Base-by-base conservation (phyloP, 1,284 basidiomycete genomes). In the Rhodotorula sp. region DNA sequence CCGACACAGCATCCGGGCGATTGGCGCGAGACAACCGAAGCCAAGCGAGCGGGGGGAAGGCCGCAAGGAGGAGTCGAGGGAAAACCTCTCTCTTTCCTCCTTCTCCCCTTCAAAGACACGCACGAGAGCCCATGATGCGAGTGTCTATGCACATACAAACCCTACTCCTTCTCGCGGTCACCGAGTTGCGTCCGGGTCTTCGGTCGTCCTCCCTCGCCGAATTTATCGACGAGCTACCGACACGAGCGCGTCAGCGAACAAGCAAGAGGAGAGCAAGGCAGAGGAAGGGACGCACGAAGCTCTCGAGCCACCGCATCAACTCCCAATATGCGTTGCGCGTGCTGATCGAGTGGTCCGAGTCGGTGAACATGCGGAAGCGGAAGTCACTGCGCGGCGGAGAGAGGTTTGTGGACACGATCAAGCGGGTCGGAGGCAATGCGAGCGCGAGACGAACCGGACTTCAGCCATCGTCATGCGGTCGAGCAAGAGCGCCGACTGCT, bases 331-430 rank as follows among this genome's bases (percentile, higher is more conserved):
- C 72, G 22, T 53, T 62, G 29, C 64, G 29, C 51, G 74, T 67
- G 53, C 51, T 55, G 63, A 76, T 74, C 34, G 67, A 69, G 46
- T 73, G 72, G 58, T 77, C 74, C 64, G 90, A 92, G 80, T 99
- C 95, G 34, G 92, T 92, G 81, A 98, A 99, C 90, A 96, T 92
- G 78, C 94, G 86, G 81, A 97, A 96, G 76, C 89, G 84, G 82
- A 90, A 98, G 51, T 61, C 48, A 2, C 72, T 73, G 66, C 17
- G 24, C 0, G 48, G n/a, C n/a, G n/a, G n/a, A n/a, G n/a, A n/a
- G n/a, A n/a, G n/a, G n/a, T n/a, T n/a, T n/a, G n/a, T n/a, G n/a
- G n/a, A n/a, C n/a, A n/a, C n/a, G n/a, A n/a, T n/a, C n/a, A n/a
- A n/a, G n/a, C n/a, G n/a, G n/a, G n/a, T n/a, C n/a, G n/a, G n/a